These are phyloP conservation scores for Blastobotrys elegans DNA, from an alignment of 1,139 yeast genomes.

Conservation along the genomic window DNA sequence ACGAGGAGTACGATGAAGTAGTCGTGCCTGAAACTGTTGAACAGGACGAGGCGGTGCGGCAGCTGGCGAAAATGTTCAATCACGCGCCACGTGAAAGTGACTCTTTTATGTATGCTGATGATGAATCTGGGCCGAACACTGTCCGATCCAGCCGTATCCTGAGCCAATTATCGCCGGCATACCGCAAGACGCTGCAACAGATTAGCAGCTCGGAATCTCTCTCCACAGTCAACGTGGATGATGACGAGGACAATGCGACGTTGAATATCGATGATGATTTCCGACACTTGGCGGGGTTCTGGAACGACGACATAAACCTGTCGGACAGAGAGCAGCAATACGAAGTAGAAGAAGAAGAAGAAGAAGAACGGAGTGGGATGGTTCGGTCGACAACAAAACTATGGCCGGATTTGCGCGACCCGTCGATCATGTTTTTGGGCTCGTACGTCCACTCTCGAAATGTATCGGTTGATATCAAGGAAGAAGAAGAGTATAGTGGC, in stretches of 20 bases:
- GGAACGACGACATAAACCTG: conserved; percentile 22
- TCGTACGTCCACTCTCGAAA: conserved; percentile 26
- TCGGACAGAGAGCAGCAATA: background rate
- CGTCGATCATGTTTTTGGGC: conserved; percentile 32
- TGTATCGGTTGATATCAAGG: conserved; percentile 12
- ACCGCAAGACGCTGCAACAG: background rate
- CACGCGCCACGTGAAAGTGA: background rate
- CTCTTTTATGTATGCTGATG: background rate
- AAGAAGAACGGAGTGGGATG: background rate
- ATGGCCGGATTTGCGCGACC: conserved; percentile 25
- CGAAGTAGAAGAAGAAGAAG: background rate
- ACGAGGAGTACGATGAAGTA: background rate
- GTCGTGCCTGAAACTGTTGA: background rate
- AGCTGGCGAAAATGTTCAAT: conserved; percentile 4
- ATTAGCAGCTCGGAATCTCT: background rate
- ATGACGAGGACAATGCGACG: conserved; percentile 15
- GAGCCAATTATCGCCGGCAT: conserved; percentile 1
- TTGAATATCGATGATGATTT: conserved; percentile 30
- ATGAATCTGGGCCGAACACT: background rate
- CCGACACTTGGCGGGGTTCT: conserved; percentile 31
- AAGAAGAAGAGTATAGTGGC: conserved; percentile 1
- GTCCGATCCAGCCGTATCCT: conserved; percentile 3
- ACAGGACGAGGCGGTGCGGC: conserved; percentile 10
- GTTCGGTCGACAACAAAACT: conserved; percentile 3
- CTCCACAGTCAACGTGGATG: conserved; percentile 3